A percentile compares a stretch with the other conserved stretches of the same genome.
These are phyloP conservation scores for Phialemonium atrogriseum DNA, from an alignment of 2,329 filamentous ascomycete species.

Conservation along the genomic window DNA sequence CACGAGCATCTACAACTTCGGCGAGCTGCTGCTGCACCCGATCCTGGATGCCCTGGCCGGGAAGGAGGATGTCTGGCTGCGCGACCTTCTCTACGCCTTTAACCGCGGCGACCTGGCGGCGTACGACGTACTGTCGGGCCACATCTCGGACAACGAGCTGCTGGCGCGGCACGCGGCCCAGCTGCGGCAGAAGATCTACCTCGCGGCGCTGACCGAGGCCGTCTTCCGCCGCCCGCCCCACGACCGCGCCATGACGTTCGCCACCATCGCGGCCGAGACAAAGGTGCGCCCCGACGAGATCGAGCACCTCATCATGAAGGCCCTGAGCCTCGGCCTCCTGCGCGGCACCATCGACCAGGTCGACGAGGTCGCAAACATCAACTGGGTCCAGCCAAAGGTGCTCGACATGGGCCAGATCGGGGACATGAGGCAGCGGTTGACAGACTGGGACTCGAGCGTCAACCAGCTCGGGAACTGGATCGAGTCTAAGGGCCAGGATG, in stretches of 20 bases:
- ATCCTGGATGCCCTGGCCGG: conserved; percentile 75
- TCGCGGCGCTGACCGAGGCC: conserved; percentile 90
- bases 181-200: conserved; percentile 94
- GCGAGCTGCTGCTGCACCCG: conserved; percentile 94
- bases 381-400: conserved; percentile 98
- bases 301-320: conserved; percentile 98
- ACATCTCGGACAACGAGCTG: conserved; percentile 72
- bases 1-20: conserved; percentile 97
- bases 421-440: conserved; percentile 77
- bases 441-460: conserved; percentile 93
- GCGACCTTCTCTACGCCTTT: conserved; percentile 94
- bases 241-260: conserved; percentile 89
- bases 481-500: conserved; percentile 84
- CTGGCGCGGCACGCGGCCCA: conserved; percentile 74
- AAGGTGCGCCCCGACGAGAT: conserved; percentile 89
- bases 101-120: conserved; percentile 88
- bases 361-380: conserved; percentile 85
- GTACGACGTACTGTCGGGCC: conserved; percentile 74
- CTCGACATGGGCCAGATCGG: conserved; percentile 92
- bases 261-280: conserved; percentile 81
- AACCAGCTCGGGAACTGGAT: conserved; percentile 97
- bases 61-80: conserved; percentile 76
- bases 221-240: conserved; percentile 95
- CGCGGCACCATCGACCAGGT: conserved; percentile 95
- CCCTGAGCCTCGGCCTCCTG: conserved; percentile 84